These are phyloP conservation scores for Margaritispora aquatica DNA, from an alignment of 495 filamentous ascomycete genomes.

Conservation along the genomic window DNA sequence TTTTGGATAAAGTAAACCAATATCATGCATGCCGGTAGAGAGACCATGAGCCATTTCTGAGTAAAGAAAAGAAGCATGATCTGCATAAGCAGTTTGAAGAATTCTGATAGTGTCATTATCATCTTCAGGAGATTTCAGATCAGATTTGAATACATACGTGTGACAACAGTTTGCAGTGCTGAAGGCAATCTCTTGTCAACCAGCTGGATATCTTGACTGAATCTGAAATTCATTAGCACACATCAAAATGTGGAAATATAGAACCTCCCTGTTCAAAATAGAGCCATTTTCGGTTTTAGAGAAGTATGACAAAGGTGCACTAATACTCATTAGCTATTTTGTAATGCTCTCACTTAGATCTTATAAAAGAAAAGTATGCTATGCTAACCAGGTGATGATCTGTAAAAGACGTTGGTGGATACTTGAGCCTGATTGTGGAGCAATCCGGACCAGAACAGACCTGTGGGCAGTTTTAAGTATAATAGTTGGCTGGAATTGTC, in stretches of 20 bases:
- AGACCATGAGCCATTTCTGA: conserved; percentile 25
- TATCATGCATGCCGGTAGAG: conserved; percentile 6
- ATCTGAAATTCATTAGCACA: conserved; percentile 9
- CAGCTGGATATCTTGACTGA: conserved; percentile 20
- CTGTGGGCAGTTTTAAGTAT: conserved; percentile 9
- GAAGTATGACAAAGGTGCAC: conserved; percentile 25
- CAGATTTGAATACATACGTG: conserved; percentile 8
- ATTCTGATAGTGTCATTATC: not conserved
- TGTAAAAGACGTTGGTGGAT: conserved; percentile 20
- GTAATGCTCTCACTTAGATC: not conserved
- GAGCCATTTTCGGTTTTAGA: conserved; percentile 21
- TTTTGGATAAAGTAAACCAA: conserved; percentile 50
- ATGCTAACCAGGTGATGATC: conserved; percentile 16
- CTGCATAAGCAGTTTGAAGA: conserved; percentile 13
- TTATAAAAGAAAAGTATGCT: not conserved
- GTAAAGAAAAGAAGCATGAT: conserved; percentile 4
- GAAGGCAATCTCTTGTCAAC: conserved; percentile 24
- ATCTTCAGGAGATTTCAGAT: not conserved
- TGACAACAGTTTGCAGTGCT: conserved; percentile 15
- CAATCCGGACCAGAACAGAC: conserved; percentile 18
- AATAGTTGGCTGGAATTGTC: not conserved
- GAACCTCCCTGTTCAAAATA: conserved; percentile 6
- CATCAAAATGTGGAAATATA: not conserved
- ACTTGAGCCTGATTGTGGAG: conserved; percentile 16
- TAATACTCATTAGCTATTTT: conserved; percentile 1